Base-by-base conservation (phyloP, 2,329 filamentous ascomycete genomes). In the Apiospora aurea region DNA sequence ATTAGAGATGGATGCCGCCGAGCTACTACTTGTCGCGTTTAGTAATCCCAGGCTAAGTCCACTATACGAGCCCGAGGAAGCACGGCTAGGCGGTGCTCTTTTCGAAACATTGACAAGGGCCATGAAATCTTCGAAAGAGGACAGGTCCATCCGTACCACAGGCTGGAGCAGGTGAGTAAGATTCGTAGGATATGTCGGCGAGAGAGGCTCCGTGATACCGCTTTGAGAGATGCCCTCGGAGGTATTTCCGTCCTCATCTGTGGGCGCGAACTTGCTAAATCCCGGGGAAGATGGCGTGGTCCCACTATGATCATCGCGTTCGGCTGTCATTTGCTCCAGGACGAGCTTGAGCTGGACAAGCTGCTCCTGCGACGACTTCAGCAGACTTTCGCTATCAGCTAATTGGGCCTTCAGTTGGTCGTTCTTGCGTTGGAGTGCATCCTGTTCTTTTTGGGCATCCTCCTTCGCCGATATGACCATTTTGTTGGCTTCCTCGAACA, bases 401-500 rank as follows among this genome's bases (percentile, higher is more conserved):
- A 99, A 87, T 81, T 98, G 95, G 38, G 92, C 88, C 78, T 91
- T 93, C 69, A 98, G 88, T 82, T 97, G 94, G 72, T 97, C 94
- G 78, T 96, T 97, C 80, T 94, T 94, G 79, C 93, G 93, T 72
- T 95, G 91, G 57, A 95, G 85, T 5, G 89, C 88, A 75, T 98
- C 95, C 49, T 94, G 92, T 77, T 98, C 94, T 75, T 90, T 91
- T 73, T 95, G 91, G 11, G 96, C 95, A 74, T 97, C 94, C 80
- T 95, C 94, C 79, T 97, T 94, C 49, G 96, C 96, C 21, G 90
- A 91, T 53, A 96, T 94, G 70, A 99, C 96, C 96, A 99, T 98
- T 87, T 93, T 95, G 84, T 99, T 98, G 69, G 96, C 96, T 85
- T 99, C 96, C 80, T 98, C 95, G 75, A 99, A 99, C n/a, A 99